phyloP scores from a whole-genome alignment of 371 early-diverging fungal species.

The Mucor mucedo region DNA sequence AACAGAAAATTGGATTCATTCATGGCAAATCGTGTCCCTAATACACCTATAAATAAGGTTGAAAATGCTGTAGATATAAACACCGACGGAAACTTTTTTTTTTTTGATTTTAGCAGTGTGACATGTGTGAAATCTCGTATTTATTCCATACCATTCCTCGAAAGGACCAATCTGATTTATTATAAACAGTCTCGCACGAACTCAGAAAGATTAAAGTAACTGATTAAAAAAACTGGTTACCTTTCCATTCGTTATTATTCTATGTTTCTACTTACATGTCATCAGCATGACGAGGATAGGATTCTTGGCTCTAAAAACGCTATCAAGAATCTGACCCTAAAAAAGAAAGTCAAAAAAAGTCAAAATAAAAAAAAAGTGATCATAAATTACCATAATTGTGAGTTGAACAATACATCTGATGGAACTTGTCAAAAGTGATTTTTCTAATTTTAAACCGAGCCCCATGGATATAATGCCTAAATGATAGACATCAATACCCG shows the following conservation, averaged over 20 bases:
- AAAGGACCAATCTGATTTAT: conserved; percentile 59
- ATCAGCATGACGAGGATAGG: conserved; percentile 61
- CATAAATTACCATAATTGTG: conserved; percentile 60
- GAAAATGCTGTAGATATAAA: conserved; percentile 54
- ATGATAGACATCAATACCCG: neutral
- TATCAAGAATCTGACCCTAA: conserved; percentile 66
- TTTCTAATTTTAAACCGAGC: conserved; percentile 66
- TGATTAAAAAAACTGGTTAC: conserved; percentile 11
- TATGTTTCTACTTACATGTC: conserved; percentile 50
- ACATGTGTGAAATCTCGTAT: too few species aligned
- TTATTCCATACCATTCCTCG: conserved; percentile 54
- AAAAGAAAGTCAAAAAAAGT: neutral
- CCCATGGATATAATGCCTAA: conserved; percentile 61
- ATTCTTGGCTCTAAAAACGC: conserved; percentile 65
- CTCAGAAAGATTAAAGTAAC: conserved; percentile 55
- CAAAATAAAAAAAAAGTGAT: neutral
- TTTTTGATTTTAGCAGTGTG: neutral
- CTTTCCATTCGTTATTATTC: too few species aligned
- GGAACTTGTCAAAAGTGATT: conserved; percentile 64
- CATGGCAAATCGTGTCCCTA: conserved; percentile 76
- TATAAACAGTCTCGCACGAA: conserved; percentile 65
- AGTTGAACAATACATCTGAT: conserved; percentile 67
- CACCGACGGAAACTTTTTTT: conserved; percentile 49
- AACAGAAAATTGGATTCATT: conserved; percentile 75
- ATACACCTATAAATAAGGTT: conserved; percentile 58